Percentiles rank a stretch among this genome's conserved stretches.
Evolutionary conservation across 441 rosid species (phyloP).

Genomic region (Heliophila coronopifolia): DNA sequence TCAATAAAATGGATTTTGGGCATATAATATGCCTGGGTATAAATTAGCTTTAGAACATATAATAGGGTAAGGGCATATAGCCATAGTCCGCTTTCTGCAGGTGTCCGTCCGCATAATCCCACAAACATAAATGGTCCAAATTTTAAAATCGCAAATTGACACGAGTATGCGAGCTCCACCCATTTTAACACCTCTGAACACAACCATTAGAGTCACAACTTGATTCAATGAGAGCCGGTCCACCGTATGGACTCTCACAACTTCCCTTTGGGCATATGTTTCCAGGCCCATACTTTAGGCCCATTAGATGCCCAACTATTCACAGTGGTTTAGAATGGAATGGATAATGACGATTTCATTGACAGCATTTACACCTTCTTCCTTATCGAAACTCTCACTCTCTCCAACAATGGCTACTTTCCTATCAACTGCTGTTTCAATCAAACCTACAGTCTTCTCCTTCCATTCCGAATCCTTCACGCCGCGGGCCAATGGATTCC

Average conservation of each 20-base stretch:
- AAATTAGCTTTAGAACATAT: too few species aligned
- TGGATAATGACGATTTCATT: conserved; percentile 28
- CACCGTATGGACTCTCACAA: background rate
- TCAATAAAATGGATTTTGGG: too few species aligned
- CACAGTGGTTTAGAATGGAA: background rate
- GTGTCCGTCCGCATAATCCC: too few species aligned
- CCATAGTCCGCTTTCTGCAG: too few species aligned
- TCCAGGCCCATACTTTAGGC: background rate
- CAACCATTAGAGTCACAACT: too few species aligned
- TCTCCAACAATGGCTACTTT: conserved; percentile 26
- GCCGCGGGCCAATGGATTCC: background rate
- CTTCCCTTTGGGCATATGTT: background rate
- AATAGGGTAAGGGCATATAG: too few species aligned
- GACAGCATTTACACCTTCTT: conserved; percentile 1
- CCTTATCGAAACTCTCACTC: background rate
- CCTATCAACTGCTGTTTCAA: conserved; percentile 18
- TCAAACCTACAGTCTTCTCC: conserved; percentile 23
- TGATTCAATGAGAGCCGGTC: background rate
- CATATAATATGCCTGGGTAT: too few species aligned
- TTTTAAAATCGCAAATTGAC: too few species aligned
- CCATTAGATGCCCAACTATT: background rate
- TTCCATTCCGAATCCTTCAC: conserved; percentile 16
- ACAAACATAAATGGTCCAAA: too few species aligned
- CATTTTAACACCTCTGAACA: too few species aligned
- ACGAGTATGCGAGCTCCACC: too few species aligned